Evolutionary conservation across 148 eudicot genomes (phyloP).

Genomic region (Arctostaphylos glauca): DNA sequence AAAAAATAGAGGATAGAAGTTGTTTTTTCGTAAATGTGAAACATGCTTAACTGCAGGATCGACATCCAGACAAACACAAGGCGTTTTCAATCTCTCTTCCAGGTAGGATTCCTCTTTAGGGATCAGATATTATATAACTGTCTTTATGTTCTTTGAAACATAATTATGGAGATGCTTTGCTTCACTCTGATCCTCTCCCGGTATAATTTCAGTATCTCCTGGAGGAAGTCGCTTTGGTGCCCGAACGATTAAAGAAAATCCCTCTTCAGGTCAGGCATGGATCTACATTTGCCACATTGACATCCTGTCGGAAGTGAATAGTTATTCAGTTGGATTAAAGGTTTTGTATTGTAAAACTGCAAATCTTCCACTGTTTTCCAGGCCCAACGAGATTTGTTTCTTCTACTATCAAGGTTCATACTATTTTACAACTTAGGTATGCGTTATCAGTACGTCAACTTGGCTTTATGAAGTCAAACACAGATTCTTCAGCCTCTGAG

Average conservation of each 20-base stretch:
- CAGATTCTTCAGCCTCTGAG: conserved; percentile 13
- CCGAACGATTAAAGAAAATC: conserved; percentile 61
- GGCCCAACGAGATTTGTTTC: conserved; percentile 89
- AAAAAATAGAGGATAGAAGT: background rate
- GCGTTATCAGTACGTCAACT: conserved; percentile 8
- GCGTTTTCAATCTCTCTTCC: conserved; percentile 79
- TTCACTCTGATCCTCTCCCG: conserved; percentile 15
- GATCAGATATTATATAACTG: background rate
- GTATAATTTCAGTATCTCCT: conserved; percentile 66
- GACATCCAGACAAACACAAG: conserved; percentile 82
- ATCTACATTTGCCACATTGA: background rate
- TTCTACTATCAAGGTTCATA: conserved; percentile 80
- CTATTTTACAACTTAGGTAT: conserved; percentile 70
- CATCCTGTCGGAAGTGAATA: background rate
- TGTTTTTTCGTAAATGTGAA: background rate
- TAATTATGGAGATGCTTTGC: background rate
- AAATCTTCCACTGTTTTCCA: conserved; percentile 28
- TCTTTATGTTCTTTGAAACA: conserved; percentile 7
- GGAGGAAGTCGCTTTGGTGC: conserved; percentile 69
- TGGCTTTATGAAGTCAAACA: conserved; percentile 10
- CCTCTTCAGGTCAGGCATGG: conserved; percentile 65
- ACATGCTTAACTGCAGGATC: conserved; percentile 48
- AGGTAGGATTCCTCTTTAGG: conserved; percentile 34
- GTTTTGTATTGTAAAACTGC: background rate
- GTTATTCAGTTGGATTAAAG: background rate